Base-by-base conservation (phyloP, 495 filamentous ascomycete species). In the Penicillium paxilli region DNA sequence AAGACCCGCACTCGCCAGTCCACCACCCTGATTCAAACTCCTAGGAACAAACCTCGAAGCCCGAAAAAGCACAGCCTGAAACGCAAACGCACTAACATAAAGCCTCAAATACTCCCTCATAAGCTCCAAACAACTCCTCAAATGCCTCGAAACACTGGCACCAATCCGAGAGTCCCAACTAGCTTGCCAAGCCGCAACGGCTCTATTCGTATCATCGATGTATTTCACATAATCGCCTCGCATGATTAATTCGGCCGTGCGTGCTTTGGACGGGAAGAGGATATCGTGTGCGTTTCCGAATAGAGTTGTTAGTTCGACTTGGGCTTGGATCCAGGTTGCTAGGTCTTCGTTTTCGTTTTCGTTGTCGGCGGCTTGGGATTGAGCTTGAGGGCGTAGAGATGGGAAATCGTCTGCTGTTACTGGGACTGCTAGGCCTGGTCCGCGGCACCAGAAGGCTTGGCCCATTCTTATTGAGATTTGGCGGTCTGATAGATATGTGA, bases 391-490 rank as follows among this genome's bases (percentile, higher is more conserved):
- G 10, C 21, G 56, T 3, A 59, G 38, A n/a, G 23, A 38, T 22
- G 56, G 56, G 41, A 50, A 58, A 38, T 59, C 56, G 2, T 59
- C 16, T 21, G 28, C 40, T 9, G 51, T 59, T 5, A 59, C 54
- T 2, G 38, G 23, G 5, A 51, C 44, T 7, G 56, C 54, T 3
- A 59, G 50, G 9, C 44, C 45, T 5, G 56, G 56, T 0, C 56
- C 56, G 12, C 56, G 56, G 16, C 46, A 59, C 56, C 56, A 59
- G 33, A 59, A 59, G 6, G 56, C 45, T 25, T 59, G 56, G 5
- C 56, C 56, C 56, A 59, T 59, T 41, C 49, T 51, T 6, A 59
- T 51, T 11, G 56, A 54, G 6, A 59, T 59, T 42, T 59, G 56
- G 21, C 56, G 56, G 22, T 59, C 56, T 7, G 56, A 47, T 20